Conservation (phyloP, 441 rosid genomes). For the Euphorbia schlechtendalii region DNA sequence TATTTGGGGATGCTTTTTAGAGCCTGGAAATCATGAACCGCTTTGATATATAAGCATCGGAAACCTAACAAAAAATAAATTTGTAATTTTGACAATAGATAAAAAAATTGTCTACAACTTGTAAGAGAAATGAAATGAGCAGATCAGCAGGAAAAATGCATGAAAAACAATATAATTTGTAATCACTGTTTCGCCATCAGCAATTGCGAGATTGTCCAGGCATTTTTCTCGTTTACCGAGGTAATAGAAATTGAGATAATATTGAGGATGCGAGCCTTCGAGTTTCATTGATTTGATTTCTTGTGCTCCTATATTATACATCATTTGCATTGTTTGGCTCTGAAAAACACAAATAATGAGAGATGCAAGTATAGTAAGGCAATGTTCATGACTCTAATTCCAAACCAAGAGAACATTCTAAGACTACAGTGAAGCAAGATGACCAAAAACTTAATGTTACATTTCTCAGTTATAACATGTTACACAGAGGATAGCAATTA, state of each 20-base stretch:
- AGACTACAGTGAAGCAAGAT: too few species aligned
- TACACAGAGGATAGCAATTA: background rate
- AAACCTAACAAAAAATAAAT: conserved; percentile 55
- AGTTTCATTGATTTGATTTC: conserved; percentile 45
- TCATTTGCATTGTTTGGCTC: conserved; percentile 91
- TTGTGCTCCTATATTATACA: conserved; percentile 55
- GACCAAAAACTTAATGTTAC: too few species aligned
- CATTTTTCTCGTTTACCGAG: conserved; percentile 66
- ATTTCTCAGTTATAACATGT: background rate
- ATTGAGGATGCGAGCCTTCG: conserved; percentile 58
- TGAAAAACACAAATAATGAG: conserved; percentile 30
- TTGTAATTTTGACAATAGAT: too few species aligned
- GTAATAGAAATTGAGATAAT: conserved; percentile 89
- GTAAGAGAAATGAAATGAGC: too few species aligned
- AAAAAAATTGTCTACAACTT: background rate
- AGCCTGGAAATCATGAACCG: conserved; percentile 89
- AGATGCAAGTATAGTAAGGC: background rate
- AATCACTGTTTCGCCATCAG: conserved; percentile 40
- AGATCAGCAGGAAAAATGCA: background rate
- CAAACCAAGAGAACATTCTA: background rate
- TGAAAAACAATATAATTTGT: background rate
- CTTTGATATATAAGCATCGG: conserved; percentile 41
- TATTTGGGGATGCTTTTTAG: too few species aligned
- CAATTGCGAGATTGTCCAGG: conserved; percentile 21
- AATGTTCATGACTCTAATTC: background rate